Conservation (phyloP, 805 yeast genomes). For the Komagataella pseudopastoris region DNA sequence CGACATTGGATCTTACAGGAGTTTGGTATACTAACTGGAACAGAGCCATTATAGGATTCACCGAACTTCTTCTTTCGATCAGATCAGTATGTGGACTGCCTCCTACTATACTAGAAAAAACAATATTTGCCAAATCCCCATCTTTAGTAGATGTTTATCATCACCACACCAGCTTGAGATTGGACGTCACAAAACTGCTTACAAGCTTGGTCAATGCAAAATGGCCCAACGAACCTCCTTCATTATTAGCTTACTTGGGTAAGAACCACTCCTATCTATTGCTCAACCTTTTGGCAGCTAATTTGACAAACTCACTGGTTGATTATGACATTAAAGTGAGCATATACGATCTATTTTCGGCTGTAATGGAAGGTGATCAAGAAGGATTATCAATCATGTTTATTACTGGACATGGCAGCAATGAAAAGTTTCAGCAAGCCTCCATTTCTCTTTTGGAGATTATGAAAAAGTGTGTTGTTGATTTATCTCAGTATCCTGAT, state of each 20-base stretch:
- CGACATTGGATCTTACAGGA: conserved; percentile 28
- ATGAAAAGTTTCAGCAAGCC: conserved; percentile 10
- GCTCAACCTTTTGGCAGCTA: conserved; percentile 43
- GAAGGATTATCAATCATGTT: conserved; percentile 66
- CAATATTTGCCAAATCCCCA: conserved; percentile 42
- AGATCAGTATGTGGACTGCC: conserved; percentile 32
- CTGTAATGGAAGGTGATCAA: conserved; percentile 59
- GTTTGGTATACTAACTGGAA: conserved; percentile 37
- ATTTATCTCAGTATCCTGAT: conserved; percentile 41
- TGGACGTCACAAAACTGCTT: conserved; percentile 38
- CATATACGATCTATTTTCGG: conserved; percentile 50
- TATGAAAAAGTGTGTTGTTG: conserved; percentile 39
- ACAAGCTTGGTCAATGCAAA: conserved; percentile 40
- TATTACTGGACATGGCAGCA: conserved; percentile 44
- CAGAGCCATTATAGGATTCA: conserved; percentile 36
- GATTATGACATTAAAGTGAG: conserved; percentile 37
- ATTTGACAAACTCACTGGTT: conserved; percentile 43
- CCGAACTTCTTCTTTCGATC: conserved; percentile 40
- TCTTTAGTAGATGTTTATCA: conserved; percentile 42
- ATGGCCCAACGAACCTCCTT: conserved; percentile 55
- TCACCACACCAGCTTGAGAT: conserved; percentile 31
- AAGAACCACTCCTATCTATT: conserved; percentile 45
- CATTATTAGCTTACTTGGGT: conserved; percentile 73
- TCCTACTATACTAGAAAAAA: conserved; percentile 55
- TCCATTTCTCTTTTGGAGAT: conserved; percentile 35